Base-by-base conservation (phyloP, 1,139 yeast species). In the Kluyveromyces sp. region DNA sequence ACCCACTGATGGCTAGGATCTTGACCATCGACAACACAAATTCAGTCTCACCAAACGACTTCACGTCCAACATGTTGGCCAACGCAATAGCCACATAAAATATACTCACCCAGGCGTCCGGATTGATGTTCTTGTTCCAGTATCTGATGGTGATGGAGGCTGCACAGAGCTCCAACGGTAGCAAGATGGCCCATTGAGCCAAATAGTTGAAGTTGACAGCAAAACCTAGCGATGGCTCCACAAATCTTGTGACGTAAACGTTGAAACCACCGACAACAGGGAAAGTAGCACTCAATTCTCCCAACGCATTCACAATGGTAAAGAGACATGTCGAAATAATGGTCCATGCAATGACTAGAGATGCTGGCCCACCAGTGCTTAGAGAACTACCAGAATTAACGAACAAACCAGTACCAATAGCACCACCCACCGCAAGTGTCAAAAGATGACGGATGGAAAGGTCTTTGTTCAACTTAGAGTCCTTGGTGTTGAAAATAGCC, bases 341-440 rank as follows among this genome's bases (percentile, higher is more conserved):
- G 49, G 64, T 58, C 77, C 81, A 79, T 26, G 75, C 80, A 48
- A 81, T 75, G 32, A 81, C 68, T 39, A 80, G 61, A 42, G 81
- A 72, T 3, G 81, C 88, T 10, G 92, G 90, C 39, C 92, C 92
- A 61, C 86, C 85, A 25, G 72, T 68, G 48, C 68, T 66, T 53
- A 83, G 69, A 7, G 87, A 81, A 51, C 73, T 70, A 51, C 89
- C 89, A 32, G 80, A 71, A 60, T 84, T 84, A 39, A 82, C 78
- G 57, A 71, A 74, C 67, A 79, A 55, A 76, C 74, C 73, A 4
- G 73, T 84, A 66, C 96, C 95, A 53, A 87, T 84, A 45, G 88
- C 75, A 53, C 95, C 95, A 60, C 95, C 95, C 57, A 87, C 81
- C 42, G 95, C 94, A 63, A 87, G 81, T 87, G 86, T 83, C 60